Evolutionary conservation across 1,284 basidiomycete genomes (phyloP), one percentile per base, ranked within the genome.

Genomic region (Cerrena zonata): DNA sequence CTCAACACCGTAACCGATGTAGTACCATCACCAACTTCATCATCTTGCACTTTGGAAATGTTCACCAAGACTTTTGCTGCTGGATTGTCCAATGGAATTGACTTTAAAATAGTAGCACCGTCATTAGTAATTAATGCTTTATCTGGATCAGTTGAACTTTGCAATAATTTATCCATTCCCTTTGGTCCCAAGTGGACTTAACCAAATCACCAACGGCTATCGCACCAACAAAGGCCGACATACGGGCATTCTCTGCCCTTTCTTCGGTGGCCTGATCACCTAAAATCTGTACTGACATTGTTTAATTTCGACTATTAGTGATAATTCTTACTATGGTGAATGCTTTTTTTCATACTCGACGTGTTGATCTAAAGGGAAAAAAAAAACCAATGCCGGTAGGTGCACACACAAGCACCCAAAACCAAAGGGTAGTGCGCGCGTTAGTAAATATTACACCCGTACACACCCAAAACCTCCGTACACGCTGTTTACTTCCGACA

Each of bases 41-140:
- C 96, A 64, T 99, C 96, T 72, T 99, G 96, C 15, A 98, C 94
- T 68, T 99, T 99, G n/a, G 92, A 95, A 68, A 99, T 99, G 72
- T 99, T 98, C 64, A 99, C 96, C 48, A 99, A 81, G 66, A 99
- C 98, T 77, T 99, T 99, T 48, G 96, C 96, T 0, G 96, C 95
- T 2, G 96, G 91, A 66, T 99, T 99, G 73, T 99, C 96, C 57
- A 99, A 84, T 60, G 94, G 89, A 62, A 99, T 98, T 49, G 91
- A 86, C 68, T 96, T 97, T 57, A 99, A 81, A 63, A 99, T 99
- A 42, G 96, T 99, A 2, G 96, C 96, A 15, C 96, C 96, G 69
- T 99, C 96, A 70, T 99, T 99, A 13, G 96, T 99, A 50, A 99
- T n/a, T 94, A 53, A 86, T 95, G 60, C 99, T 91, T 39, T 94